These are phyloP conservation scores for Magnolia changhungtana DNA, from an alignment of 164 flowering plant genomes.

Conservation along the genomic window DNA sequence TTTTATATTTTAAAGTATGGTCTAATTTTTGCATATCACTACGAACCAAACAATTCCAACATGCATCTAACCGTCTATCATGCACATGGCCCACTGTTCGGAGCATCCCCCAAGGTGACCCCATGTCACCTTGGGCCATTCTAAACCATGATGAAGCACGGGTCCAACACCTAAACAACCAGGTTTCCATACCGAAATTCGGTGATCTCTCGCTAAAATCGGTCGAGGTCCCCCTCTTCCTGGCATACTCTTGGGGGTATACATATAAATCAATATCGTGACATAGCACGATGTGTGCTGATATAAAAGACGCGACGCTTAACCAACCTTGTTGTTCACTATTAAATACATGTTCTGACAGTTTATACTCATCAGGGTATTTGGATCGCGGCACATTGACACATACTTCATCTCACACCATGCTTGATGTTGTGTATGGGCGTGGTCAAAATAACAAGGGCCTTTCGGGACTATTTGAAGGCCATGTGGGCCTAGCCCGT, in stretches of 20 bases:
- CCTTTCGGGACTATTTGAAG: conserved; percentile 35
- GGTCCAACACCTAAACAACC: conserved; percentile 13
- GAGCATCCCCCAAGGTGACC: no score
- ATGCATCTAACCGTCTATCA: conserved; percentile 21
- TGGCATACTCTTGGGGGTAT: conserved; percentile 29
- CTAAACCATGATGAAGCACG: conserved; percentile 19
- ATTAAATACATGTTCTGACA: conserved; percentile 36
- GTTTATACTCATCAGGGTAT: conserved; percentile 37
- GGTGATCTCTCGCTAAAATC: no score
- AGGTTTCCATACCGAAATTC: not conserved
- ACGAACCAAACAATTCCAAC: conserved; percentile 8
- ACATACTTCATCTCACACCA: not conserved
- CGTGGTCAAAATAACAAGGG: conserved; percentile 53
- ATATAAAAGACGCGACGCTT: conserved; percentile 32
- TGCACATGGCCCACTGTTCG: conserved; percentile 25
- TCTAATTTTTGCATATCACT: conserved; percentile 12
- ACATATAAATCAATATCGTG: conserved; percentile 28
- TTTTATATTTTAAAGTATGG: no score
- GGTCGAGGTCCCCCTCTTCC: conserved; percentile 14
- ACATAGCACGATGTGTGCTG: conserved; percentile 22
- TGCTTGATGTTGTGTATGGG: conserved; percentile 33
- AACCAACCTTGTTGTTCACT: conserved; percentile 32
- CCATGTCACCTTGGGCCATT: not conserved
- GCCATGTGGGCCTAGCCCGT: conserved; percentile 44
- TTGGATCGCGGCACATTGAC: conserved; percentile 32